Conservation (phyloP, 805 yeast species). For the Babjeviella inositovora region DNA sequence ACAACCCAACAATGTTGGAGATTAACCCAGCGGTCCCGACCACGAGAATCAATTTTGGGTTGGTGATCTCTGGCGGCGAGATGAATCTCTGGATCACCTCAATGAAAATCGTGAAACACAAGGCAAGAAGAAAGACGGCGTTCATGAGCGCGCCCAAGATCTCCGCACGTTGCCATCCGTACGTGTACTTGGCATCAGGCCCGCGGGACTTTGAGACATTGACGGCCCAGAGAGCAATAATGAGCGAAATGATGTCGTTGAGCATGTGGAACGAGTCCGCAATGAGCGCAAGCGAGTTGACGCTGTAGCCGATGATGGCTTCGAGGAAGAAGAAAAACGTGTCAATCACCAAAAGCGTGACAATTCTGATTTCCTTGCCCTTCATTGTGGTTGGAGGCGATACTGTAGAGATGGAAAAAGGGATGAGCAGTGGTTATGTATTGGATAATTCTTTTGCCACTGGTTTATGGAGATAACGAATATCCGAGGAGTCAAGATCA, state of each 20-base stretch:
- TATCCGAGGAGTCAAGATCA: too few species aligned
- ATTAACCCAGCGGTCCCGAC: slow-evolving; percentile 77
- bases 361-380: slow-evolving; percentile 57
- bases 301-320: slow-evolving; percentile 74
- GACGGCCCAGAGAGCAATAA: slow-evolving; percentile 95
- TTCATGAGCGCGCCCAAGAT: slow-evolving; percentile 88
- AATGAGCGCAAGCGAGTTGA: slow-evolving; percentile 83
- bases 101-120: slow-evolving; percentile 80
- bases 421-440: too few species aligned
- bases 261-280: slow-evolving; percentile 98
- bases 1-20: slow-evolving; percentile 72
- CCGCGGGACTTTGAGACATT: slow-evolving; percentile 67
- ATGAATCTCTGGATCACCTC: slow-evolving; percentile 88
- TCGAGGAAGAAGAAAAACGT: slow-evolving; percentile 75
- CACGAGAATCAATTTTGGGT: slow-evolving; percentile 66
- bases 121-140: slow-evolving; percentile 83
- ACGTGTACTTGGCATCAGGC: slow-evolving; percentile 82
- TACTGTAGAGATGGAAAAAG: too few species aligned
- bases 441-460: too few species aligned
- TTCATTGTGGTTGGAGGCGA: too few species aligned
- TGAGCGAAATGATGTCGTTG: slow-evolving; percentile 78
- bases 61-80: slow-evolving; percentile 61
- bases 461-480: too few species aligned
- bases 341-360: slow-evolving; percentile 59
- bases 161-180: slow-evolving; percentile 98